These are phyloP conservation scores for Ophiostoma populinum DNA, from an alignment of 2,329 filamentous ascomycete species.

Conservation along the genomic window DNA sequence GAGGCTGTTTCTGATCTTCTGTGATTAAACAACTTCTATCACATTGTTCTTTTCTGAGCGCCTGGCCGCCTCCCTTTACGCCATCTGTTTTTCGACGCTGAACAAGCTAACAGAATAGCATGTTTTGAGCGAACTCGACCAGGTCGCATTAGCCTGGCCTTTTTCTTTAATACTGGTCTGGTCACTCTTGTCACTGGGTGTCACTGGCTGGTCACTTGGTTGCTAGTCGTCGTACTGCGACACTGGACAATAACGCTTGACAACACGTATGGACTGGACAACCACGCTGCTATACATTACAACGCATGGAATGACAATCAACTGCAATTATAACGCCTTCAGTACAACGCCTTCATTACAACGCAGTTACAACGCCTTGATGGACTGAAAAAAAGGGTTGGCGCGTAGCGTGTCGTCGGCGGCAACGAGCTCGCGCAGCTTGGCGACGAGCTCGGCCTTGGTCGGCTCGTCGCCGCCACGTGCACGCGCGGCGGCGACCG, in stretches of 20 bases:
- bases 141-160: no score
- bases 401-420: conserved; percentile 46
- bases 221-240: no score
- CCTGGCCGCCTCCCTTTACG: no score
- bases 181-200: no score
- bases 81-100: no score
- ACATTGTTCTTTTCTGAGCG: conserved; percentile 11
- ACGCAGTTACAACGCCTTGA: conserved; percentile 31
- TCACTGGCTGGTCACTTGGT: no score
- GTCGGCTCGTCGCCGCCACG: conserved; percentile 31
- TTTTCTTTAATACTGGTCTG: no score
- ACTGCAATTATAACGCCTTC: background rate
- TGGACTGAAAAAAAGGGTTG: conserved; percentile 55
- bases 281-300: no score
- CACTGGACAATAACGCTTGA: no score
- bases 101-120: no score
- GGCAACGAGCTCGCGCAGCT: conserved; percentile 64
- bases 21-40: conserved; percentile 9
- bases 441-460: conserved; percentile 59
- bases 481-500: conserved; percentile 30
- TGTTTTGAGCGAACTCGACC: no score
- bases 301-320: background rate
- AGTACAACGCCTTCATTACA: background rate
- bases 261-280: no score
- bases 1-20: conserved; percentile 11